Conservation (phyloP, 176 grass and related monocot genomes). For the Zea luxurians region DNA sequence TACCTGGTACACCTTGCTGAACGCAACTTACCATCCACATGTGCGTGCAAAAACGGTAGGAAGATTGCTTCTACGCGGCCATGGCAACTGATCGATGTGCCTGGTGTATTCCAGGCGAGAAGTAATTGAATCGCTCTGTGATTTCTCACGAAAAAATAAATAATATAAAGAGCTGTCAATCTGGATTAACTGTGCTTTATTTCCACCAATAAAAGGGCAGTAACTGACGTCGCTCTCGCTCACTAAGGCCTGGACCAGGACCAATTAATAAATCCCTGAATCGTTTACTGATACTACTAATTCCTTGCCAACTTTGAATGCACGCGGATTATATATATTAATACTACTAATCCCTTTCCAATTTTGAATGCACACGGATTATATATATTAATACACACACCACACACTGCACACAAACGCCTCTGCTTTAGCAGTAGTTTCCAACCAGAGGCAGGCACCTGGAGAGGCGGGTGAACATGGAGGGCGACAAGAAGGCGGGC, state of each 20-base stretch:
- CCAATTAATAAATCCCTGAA: slow-evolving; percentile 1
- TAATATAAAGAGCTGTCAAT: not conserved
- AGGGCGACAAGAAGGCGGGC: slow-evolving; percentile 42
- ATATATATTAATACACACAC: too few relatives aligned
- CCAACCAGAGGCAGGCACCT: slow-evolving; percentile 23
- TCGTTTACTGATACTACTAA: slow-evolving; percentile 1
- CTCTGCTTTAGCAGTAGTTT: slow-evolving; percentile 29
- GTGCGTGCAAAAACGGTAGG: too few relatives aligned
- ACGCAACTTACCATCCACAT: too few relatives aligned
- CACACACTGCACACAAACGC: not conserved
- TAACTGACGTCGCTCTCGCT: not conserved
- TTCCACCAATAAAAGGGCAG: not conserved
- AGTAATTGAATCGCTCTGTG: not conserved
- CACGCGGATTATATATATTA: slow-evolving; percentile 30
- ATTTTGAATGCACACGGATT: too few relatives aligned
- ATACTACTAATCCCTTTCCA: slow-evolving; percentile 29
- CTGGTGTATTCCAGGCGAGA: not conserved
- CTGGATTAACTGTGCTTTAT: not conserved
- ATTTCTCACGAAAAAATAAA: not conserved
- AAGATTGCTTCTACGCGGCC: too few relatives aligned
- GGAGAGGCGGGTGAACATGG: slow-evolving; percentile 27
- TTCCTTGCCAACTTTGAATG: slow-evolving; percentile 21
- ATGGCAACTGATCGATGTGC: not conserved
- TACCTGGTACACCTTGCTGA: too few relatives aligned
- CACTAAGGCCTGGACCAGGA: not conserved